Conservation (phyloP, 495 filamentous ascomycete genomes). For the Penicillium cinerascens region DNA sequence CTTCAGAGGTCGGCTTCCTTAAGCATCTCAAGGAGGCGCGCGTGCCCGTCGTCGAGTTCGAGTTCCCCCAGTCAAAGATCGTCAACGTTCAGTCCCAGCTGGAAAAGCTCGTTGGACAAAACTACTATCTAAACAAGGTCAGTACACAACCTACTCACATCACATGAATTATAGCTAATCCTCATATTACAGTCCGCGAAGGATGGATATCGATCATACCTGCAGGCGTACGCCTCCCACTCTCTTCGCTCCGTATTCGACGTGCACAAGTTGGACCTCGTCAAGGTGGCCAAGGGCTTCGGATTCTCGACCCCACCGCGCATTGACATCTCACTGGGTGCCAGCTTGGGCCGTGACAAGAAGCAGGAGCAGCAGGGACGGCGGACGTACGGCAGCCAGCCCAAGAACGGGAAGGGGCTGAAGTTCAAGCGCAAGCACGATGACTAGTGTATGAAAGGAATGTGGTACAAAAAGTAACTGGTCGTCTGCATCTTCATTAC, state of each 20-base stretch:
- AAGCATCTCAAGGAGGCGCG: slow-evolving; percentile 87
- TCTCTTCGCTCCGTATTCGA: slow-evolving; percentile 88
- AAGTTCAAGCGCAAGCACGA: slow-evolving; percentile 48
- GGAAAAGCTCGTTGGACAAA: slow-evolving; percentile 85
- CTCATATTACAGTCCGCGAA: slow-evolving; percentile 53
- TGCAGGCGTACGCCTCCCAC: slow-evolving; percentile 93
- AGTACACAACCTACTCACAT: slow-evolving; percentile 1
- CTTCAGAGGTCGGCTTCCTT: slow-evolving; percentile 87
- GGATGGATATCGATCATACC: slow-evolving; percentile 75
- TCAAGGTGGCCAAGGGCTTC: slow-evolving; percentile 92
- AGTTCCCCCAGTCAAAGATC: slow-evolving; percentile 89
- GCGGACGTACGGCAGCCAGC: slow-evolving; percentile 77
- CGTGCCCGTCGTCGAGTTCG: slow-evolving; percentile 93
- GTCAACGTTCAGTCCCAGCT: slow-evolving; percentile 93
- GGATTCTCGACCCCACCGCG: slow-evolving; percentile 86
- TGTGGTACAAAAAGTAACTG: slow-evolving; percentile 16
- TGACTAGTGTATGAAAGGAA: slow-evolving; percentile 16
- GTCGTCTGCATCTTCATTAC: slow-evolving; percentile 26
- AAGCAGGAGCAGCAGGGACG: slow-evolving; percentile 66
- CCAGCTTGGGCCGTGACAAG: slow-evolving; percentile 86
- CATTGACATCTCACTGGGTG: slow-evolving; percentile 83
- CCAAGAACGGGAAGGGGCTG: slow-evolving; percentile 40
- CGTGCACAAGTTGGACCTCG: slow-evolving; percentile 85
- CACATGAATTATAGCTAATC: slow-evolving; percentile 12
- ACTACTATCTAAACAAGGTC: slow-evolving; percentile 94